Percentiles rank a stretch among this genome's conserved stretches.
Evolutionary conservation across 495 filamentous ascomycete genomes (phyloP).

Genomic region (Aspergillus ostianus): DNA sequence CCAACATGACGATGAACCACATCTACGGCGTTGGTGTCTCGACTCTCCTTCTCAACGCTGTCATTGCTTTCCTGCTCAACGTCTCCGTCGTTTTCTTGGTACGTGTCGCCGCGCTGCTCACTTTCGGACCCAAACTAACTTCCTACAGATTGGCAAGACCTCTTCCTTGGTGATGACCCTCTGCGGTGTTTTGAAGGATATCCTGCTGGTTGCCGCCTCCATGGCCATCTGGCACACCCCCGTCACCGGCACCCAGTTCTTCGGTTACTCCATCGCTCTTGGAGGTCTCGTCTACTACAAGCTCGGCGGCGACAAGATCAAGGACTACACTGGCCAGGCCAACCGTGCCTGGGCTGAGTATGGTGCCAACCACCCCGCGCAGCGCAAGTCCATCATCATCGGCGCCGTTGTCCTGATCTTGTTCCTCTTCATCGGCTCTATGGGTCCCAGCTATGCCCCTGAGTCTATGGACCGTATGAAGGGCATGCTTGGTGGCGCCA

Average conservation of each 20-base stretch:
- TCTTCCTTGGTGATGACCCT: constrained; percentile 95
- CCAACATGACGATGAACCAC: constrained; percentile 66
- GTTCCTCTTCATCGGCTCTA: constrained; percentile 65
- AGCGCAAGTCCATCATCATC: constrained; percentile 74
- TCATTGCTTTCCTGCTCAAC: constrained; percentile 84
- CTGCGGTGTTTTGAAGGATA: constrained; percentile 97
- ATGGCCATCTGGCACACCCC: constrained; percentile 87
- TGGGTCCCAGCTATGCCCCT: constrained; percentile 49
- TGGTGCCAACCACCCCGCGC: constrained; percentile 66
- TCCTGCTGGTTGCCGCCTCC: constrained; percentile 85
- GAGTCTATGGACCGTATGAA: constrained; percentile 40
- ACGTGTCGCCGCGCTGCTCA: constrained; percentile 35
- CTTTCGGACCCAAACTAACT: constrained; percentile 8
- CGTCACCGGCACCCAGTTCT: constrained; percentile 79
- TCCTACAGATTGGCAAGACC: constrained; percentile 85
- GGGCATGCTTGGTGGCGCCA: constrained; percentile 43
- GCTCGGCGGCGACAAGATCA: constrained; percentile 82
- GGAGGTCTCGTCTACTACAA: constrained; percentile 95
- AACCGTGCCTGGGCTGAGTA: constrained; percentile 82
- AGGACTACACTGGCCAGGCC: constrained; percentile 69
- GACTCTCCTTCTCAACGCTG: constrained; percentile 75
- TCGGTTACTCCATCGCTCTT: constrained; percentile 92
- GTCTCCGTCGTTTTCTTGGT: constrained; percentile 94
- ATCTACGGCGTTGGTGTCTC: constrained; percentile 72
- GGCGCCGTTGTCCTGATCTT: constrained; percentile 59